Percentiles rank a stretch among this genome's conserved stretches.
phyloP scores from a whole-genome alignment of 805 yeast genomes.

The Candida nemodendra region DNA sequence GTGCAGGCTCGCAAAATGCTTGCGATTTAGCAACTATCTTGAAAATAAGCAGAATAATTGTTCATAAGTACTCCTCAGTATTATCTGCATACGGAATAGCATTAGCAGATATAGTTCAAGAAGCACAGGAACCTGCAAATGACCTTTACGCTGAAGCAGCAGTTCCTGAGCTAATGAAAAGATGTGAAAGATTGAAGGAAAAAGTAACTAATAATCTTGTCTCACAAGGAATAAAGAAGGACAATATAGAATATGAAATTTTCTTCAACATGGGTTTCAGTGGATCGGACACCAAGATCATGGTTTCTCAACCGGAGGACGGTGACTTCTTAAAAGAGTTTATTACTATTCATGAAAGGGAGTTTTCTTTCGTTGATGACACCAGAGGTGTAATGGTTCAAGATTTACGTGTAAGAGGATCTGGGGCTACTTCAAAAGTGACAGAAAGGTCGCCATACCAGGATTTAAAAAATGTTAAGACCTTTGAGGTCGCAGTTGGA shows the following conservation, averaged over 20 bases:
- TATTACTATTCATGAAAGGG: conserved; percentile 52
- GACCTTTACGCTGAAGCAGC: conserved; percentile 11
- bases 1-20: conserved; percentile 86
- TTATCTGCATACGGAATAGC: conserved; percentile 51
- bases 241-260: conserved; percentile 20
- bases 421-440: conserved; percentile 59
- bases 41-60: conserved; percentile 60
- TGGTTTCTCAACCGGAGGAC: conserved; percentile 42
- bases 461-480: conserved; percentile 48
- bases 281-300: conserved; percentile 76
- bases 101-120: conserved; percentile 42
- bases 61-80: conserved; percentile 63
- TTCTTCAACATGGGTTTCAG: conserved; percentile 70
- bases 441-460: conserved; percentile 7
- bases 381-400: conserved; percentile 57
- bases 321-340: conserved; percentile 42
- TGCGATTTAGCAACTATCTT: conserved; percentile 64
- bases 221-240: conserved; percentile 26
- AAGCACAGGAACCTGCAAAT: conserved; percentile 26
- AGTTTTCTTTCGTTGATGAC: conserved; percentile 61
- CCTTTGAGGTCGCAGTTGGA: conserved; percentile 80
- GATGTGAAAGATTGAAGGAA: conserved; percentile 17
- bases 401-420: conserved; percentile 61
- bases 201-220: conserved; percentile 25
- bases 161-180: conserved; percentile 5